phyloP scores from a whole-genome alignment of 2,329 filamentous ascomycete species.

The Colletotrichum musicola region DNA sequence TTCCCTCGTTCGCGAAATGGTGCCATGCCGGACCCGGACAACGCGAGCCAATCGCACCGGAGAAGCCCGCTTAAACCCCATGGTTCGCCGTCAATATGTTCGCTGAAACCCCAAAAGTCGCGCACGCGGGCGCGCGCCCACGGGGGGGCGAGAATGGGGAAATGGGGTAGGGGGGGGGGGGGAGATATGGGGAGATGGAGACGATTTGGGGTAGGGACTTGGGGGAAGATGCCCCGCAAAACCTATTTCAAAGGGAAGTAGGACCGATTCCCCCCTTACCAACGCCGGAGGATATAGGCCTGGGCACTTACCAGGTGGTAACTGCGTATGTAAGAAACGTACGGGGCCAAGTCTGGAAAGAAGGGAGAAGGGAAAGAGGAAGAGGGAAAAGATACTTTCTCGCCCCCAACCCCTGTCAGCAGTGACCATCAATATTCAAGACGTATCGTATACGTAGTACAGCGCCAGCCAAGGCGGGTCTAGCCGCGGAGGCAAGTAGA shows the following conservation, averaged over 20 bases:
- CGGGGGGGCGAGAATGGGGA: background rate
- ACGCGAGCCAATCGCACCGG: slow-evolving; percentile 13
- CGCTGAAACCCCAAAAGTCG: slow-evolving; percentile 26
- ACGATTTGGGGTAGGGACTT: background rate
- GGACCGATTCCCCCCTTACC: background rate
- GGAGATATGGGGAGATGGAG: too few relatives aligned
- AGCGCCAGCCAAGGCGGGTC: background rate
- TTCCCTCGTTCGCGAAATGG: background rate
- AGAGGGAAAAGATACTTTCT: background rate
- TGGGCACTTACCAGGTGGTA: too few relatives aligned
- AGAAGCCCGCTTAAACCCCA: background rate
- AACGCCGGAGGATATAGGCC: background rate
- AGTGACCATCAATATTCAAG: too few relatives aligned
- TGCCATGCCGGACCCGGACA: background rate
- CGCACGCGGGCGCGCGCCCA: background rate
- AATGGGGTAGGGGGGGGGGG: too few relatives aligned
- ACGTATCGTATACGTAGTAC: too few relatives aligned
- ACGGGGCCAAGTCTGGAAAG: background rate
- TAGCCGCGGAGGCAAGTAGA: background rate
- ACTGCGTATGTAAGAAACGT: too few relatives aligned
- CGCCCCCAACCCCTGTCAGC: too few relatives aligned
- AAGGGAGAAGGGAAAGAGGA: too few relatives aligned
- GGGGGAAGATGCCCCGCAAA: background rate
- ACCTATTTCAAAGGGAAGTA: background rate
- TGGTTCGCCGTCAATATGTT: slow-evolving; percentile 27